Evolutionary conservation across 371 early-diverging fungal species (phyloP).

Genomic region (Phascolomyces articulosus): DNA sequence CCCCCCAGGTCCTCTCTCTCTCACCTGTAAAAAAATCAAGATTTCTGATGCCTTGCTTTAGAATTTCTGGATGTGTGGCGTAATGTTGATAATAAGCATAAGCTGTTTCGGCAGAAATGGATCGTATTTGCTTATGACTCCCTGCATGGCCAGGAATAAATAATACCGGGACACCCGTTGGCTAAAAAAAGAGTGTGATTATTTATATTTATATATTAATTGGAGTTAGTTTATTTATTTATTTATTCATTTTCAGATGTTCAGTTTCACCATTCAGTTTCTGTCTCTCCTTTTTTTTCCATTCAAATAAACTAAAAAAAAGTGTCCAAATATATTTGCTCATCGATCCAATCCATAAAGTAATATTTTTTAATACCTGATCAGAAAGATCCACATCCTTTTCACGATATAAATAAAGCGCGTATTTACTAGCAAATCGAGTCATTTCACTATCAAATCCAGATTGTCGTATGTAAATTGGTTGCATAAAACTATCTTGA

Average conservation of each 20-base stretch:
- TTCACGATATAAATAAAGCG: constrained; percentile 81
- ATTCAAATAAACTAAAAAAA: no score
- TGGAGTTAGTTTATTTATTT: no score
- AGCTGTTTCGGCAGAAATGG: constrained; percentile 78
- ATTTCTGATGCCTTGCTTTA: constrained; percentile 42
- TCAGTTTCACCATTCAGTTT: no score
- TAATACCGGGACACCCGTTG: constrained; percentile 79
- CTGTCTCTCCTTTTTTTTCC: neutral
- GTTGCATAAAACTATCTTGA: constrained; percentile 83
- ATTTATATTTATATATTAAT: neutral
- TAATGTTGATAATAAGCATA: constrained; percentile 54
- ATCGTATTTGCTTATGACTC: constrained; percentile 86
- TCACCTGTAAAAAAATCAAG: constrained; percentile 88
- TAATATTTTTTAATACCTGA: no score
- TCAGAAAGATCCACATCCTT: constrained; percentile 57
- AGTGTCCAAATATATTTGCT: no score
- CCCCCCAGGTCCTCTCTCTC: no score
- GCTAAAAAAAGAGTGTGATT: no score
- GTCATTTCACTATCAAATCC: constrained; percentile 70
- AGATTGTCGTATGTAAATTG: constrained; percentile 67
- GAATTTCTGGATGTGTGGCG: constrained; percentile 32
- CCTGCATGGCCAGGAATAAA: constrained; percentile 97
- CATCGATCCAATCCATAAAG: no score
- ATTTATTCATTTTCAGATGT: no score
- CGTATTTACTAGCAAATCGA: constrained; percentile 77